Percentiles rank a stretch among this genome's conserved stretches.
Conservation (phyloP, 495 filamentous ascomycete genomes). For the Penicillium lagena region DNA sequence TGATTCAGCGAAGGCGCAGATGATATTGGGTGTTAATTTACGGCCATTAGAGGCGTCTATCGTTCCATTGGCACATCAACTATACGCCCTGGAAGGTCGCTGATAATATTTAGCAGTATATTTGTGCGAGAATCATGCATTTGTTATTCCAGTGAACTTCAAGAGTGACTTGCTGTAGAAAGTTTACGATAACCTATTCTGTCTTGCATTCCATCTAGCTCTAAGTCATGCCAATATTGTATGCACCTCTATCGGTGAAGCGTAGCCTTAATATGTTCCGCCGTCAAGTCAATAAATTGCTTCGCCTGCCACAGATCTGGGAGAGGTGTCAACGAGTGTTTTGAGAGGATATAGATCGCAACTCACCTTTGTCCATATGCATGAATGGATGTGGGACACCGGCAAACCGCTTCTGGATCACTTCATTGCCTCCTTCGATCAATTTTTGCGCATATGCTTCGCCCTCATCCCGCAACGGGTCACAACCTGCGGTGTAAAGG, state of each 20-base stretch:
- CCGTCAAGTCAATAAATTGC: slow-evolving; percentile 21
- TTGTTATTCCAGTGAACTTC: too few species aligned
- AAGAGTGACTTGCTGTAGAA: too few species aligned
- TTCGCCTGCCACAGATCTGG: slow-evolving; percentile 22
- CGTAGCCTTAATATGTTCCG: slow-evolving; percentile 15
- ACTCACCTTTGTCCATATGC: slow-evolving; percentile 31
- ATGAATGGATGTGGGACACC: slow-evolving; percentile 46
- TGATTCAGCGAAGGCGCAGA: slow-evolving; percentile 16
- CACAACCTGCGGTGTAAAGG: slow-evolving; percentile 41
- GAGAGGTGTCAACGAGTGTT: not conserved
- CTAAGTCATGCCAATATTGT: too few species aligned
- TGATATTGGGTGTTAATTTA: slow-evolving; percentile 11
- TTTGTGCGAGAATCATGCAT: too few species aligned
- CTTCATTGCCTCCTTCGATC: slow-evolving; percentile 37
- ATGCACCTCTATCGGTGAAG: slow-evolving; percentile 5
- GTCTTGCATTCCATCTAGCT: too few species aligned
- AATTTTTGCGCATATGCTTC: slow-evolving; percentile 44
- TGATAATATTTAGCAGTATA: not conserved
- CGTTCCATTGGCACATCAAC: slow-evolving; percentile 14
- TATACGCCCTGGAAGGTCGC: slow-evolving; percentile 10
- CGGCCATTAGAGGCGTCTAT: slow-evolving; percentile 12
- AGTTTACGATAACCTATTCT: too few species aligned
- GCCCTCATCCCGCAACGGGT: slow-evolving; percentile 47
- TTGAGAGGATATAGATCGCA: not conserved
- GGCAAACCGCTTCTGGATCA: slow-evolving; percentile 38